Evolutionary conservation across 768 basidiomycete species (phyloP).

Genomic region (Lactarius pseudohatsudake): DNA sequence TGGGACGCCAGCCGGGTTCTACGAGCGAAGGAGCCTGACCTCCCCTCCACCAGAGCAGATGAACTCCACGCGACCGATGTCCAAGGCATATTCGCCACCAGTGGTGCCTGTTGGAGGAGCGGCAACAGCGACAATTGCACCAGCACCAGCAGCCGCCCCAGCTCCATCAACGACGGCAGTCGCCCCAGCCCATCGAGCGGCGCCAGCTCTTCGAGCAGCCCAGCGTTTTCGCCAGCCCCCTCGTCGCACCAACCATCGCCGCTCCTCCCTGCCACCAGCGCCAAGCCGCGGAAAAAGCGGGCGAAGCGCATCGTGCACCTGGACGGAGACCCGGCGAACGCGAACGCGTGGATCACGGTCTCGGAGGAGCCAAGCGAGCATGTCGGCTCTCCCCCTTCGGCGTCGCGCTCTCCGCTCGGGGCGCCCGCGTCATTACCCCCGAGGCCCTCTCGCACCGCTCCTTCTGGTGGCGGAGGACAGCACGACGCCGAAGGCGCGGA

Average conservation of each 20-base stretch:
- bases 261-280: constrained; percentile 40
- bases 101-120: constrained; percentile 54
- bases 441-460: constrained; percentile 9
- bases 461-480: constrained; percentile 13
- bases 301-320: constrained; percentile 76
- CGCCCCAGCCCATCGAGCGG: constrained; percentile 15
- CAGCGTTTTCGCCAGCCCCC: constrained; percentile 37
- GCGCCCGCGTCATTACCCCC: not conserved
- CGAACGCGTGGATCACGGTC: constrained; percentile 37
- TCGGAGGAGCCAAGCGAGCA: constrained; percentile 27
- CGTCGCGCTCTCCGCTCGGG: constrained; percentile 11
- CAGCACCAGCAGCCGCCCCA: not conserved
- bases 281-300: constrained; percentile 56
- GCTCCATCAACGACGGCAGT: not conserved
- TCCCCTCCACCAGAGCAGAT: constrained; percentile 51
- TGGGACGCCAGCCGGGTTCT: constrained; percentile 64
- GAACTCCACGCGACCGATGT: constrained; percentile 47
- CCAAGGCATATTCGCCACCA: constrained; percentile 58
- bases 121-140: not conserved
- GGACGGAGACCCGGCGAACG: constrained; percentile 46
- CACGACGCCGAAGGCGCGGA: not conserved
- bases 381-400: not conserved
- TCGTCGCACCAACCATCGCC: constrained; percentile 48
- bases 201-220: constrained; percentile 31
- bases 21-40: constrained; percentile 64